Evolutionary conservation across 495 filamentous ascomycete species (phyloP).

Genomic region (Darksidea phi): DNA sequence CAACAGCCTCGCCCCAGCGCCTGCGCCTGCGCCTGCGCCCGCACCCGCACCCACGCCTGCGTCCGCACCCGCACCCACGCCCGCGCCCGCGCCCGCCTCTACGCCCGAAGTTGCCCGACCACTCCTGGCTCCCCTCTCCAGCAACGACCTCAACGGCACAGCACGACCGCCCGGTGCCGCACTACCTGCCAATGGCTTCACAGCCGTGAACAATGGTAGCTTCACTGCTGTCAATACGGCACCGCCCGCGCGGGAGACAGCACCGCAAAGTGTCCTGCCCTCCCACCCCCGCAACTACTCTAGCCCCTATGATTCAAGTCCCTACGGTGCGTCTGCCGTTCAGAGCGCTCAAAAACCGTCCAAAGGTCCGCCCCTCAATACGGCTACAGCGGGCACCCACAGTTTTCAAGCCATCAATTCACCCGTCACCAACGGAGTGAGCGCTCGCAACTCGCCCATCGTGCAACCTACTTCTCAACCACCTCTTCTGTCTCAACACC

Average conservation of each 20-base stretch:
- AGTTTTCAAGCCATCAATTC: slow-evolving; percentile 6
- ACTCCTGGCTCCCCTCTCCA: slow-evolving; percentile 13
- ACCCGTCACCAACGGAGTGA: background rate
- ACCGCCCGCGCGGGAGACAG: background rate
- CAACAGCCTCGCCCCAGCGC: background rate
- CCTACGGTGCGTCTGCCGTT: background rate
- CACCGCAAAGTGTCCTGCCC: background rate
- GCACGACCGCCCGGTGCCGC: background rate
- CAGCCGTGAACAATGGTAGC: background rate
- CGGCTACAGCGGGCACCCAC: background rate
- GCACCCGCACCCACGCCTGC: background rate
- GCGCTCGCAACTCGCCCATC: slow-evolving; percentile 2
- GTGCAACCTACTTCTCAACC: background rate
- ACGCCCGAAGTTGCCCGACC: background rate
- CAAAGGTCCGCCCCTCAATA: background rate
- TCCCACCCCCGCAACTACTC: slow-evolving; percentile 7
- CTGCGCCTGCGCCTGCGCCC: background rate
- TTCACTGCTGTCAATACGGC: slow-evolving; percentile 4
- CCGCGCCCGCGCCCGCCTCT: background rate
- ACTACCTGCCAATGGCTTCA: no score
- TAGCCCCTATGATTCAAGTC: slow-evolving; percentile 13
- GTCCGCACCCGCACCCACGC: no score
- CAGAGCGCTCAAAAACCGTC: background rate
- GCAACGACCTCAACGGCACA: slow-evolving; percentile 22
- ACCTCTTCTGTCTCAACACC: background rate